Percentiles rank a stretch among this genome's conserved stretches.
phyloP scores from a whole-genome alignment of 129 eudicot species.

The Chrysanthemum seticuspe region DNA sequence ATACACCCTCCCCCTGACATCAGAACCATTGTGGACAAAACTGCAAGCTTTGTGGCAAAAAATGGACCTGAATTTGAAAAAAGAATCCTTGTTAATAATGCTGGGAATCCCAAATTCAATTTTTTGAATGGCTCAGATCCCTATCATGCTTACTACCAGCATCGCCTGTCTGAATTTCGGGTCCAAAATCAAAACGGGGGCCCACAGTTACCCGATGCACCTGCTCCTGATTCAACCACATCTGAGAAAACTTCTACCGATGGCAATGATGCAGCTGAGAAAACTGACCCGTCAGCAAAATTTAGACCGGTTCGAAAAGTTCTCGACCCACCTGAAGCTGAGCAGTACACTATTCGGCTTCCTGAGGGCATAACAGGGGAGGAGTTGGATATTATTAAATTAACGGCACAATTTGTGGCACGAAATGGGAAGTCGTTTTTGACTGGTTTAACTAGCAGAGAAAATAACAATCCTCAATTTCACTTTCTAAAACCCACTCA shows the following conservation, averaged over 20 bases:
- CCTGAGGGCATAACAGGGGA: constrained; percentile 94
- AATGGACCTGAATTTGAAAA: constrained; percentile 90
- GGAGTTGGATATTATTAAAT: constrained; percentile 79
- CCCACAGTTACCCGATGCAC: constrained; percentile 46
- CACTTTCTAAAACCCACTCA: constrained; percentile 90
- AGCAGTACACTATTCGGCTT: constrained; percentile 82
- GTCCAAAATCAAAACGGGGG: constrained; percentile 49
- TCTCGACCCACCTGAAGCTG: constrained; percentile 91
- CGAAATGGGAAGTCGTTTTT: constrained; percentile 80
- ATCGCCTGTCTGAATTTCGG: constrained; percentile 68
- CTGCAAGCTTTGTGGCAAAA: constrained; percentile 82
- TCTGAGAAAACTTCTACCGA: constrained; percentile 38
- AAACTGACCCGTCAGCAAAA: constrained; percentile 73
- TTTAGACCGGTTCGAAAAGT: constrained; percentile 69
- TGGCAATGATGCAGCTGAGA: constrained; percentile 39
- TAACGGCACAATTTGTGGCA: constrained; percentile 92
- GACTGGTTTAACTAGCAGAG: constrained; percentile 77
- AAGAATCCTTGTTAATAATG: constrained; percentile 64
- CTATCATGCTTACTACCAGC: constrained; percentile 90
- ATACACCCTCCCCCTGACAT: constrained; percentile 94
- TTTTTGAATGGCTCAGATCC: constrained; percentile 85
- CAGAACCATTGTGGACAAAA: constrained; percentile 78
- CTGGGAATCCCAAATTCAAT: constrained; percentile 80
- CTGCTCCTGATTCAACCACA: constrained; percentile 38
- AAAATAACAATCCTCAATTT: constrained; percentile 79